Conservation (phyloP, 2,329 filamentous ascomycete genomes). For the Verruconis gallopava region DNA sequence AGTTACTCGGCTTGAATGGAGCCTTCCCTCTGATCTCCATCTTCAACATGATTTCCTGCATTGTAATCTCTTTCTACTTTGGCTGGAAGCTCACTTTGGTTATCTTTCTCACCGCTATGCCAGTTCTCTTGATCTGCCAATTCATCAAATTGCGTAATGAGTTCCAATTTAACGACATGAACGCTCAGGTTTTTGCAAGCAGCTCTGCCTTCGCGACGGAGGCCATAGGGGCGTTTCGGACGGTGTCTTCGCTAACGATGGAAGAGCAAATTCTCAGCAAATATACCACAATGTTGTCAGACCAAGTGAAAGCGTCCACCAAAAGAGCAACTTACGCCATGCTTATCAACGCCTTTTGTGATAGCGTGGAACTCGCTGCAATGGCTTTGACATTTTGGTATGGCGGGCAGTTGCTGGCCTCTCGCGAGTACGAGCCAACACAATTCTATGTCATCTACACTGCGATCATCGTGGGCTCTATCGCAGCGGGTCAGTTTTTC, state of each 20-base stretch:
- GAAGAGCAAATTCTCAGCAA: constrained; percentile 51
- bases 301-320: constrained; percentile 48
- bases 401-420: constrained; percentile 20
- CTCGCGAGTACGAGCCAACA: constrained; percentile 19
- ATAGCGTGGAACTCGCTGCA: constrained; percentile 50
- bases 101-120: constrained; percentile 45
- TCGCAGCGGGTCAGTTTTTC: constrained; percentile 26
- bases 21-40: constrained; percentile 45
- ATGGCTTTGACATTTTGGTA: constrained; percentile 51
- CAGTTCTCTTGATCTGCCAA: constrained; percentile 35
- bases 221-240: constrained; percentile 59
- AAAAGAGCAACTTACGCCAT: constrained; percentile 49
- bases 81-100: constrained; percentile 68
- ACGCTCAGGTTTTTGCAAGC: constrained; percentile 52
- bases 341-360: constrained; percentile 54
- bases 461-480: constrained; percentile 32
- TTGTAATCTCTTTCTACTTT: constrained; percentile 56
- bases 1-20: constrained; percentile 51
- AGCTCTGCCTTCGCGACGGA: constrained; percentile 65
- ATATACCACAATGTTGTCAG: constrained; percentile 45
- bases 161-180: constrained; percentile 54
- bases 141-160: constrained; percentile 44
- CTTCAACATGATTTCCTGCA: constrained; percentile 51
- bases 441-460: constrained; percentile 33
- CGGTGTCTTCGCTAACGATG: constrained; percentile 56